Percentiles rank a stretch among this genome's conserved stretches.
Conservation (phyloP, 2,329 filamentous ascomycete genomes). For the Talaromyces sp. region DNA sequence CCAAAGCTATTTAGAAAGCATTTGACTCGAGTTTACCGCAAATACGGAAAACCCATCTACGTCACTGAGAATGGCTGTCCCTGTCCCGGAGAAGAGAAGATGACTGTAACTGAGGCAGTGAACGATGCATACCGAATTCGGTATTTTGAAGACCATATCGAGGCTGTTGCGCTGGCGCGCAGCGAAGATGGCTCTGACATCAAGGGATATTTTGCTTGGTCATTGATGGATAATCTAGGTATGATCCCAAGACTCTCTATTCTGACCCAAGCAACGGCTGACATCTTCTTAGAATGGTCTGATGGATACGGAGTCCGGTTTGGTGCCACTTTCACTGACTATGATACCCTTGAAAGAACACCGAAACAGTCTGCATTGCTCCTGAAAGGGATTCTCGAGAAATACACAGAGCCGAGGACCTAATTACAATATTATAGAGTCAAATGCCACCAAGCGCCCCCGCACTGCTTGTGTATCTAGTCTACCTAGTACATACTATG, state of each 20-base stretch:
- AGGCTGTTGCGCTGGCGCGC: conserved; percentile 36
- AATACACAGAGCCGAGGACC: conserved; percentile 1
- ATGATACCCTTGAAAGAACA: conserved; percentile 29
- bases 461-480: background rate
- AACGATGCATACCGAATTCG: conserved; percentile 39
- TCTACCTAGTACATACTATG: background rate
- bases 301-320: conserved; percentile 31
- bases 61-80: conserved; percentile 36
- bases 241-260: conserved; percentile 18
- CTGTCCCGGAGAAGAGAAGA: conserved; percentile 35
- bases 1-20: conserved; percentile 28
- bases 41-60: conserved; percentile 28
- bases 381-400: conserved; percentile 24
- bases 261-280: conserved; percentile 7
- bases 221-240: conserved; percentile 35
- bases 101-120: conserved; percentile 38
- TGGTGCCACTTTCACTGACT: conserved; percentile 31
- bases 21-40: conserved; percentile 26
- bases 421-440: background rate
- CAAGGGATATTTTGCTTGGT: conserved; percentile 36
- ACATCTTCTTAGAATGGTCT: conserved; percentile 28
- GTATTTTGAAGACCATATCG: conserved; percentile 43
- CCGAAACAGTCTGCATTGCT: conserved; percentile 29
- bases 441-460: background rate
- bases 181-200: conserved; percentile 27